Percentiles rank a stretch among this genome's conserved stretches.
Evolutionary conservation across 2,329 filamentous ascomycete species (phyloP).

Genomic region (Cytospora schulzeri): DNA sequence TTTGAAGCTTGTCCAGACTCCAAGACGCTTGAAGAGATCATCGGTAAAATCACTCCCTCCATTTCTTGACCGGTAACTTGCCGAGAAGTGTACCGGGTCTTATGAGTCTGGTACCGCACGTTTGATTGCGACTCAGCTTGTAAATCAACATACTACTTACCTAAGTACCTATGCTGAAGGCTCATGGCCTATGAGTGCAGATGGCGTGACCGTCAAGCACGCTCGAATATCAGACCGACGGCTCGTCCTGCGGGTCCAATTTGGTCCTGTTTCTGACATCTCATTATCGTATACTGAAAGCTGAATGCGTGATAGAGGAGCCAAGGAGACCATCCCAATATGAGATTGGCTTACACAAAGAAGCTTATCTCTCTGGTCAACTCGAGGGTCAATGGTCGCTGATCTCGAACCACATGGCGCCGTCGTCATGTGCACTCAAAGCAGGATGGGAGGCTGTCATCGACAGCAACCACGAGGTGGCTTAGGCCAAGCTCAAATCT

Average conservation of each 20-base stretch:
- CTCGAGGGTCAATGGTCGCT: background rate
- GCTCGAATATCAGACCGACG: slow-evolving; percentile 6
- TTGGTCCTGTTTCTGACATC: background rate
- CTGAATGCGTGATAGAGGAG: background rate
- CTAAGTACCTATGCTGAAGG: background rate
- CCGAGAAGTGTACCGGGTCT: background rate
- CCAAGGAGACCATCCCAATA: background rate
- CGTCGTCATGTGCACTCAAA: background rate
- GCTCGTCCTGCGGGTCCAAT: background rate
- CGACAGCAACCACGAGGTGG: background rate
- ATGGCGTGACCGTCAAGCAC: slow-evolving; percentile 2
- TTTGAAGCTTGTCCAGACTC: slow-evolving; percentile 2
- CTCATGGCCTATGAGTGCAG: background rate
- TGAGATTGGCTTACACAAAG: background rate
- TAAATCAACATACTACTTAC: no score
- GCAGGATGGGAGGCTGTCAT: background rate
- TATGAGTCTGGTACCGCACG: background rate
- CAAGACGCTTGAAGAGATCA: slow-evolving; percentile 18
- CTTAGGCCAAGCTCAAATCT: background rate
- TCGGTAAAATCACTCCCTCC: background rate
- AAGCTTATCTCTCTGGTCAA: background rate
- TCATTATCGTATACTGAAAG: background rate
- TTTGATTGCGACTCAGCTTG: background rate
- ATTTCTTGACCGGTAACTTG: background rate
- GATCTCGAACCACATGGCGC: background rate